Evolutionary conservation across 2,329 filamentous ascomycete species (phyloP), one percentile per base, ranked within the genome.

Genomic region (Penicillium sp.): DNA sequence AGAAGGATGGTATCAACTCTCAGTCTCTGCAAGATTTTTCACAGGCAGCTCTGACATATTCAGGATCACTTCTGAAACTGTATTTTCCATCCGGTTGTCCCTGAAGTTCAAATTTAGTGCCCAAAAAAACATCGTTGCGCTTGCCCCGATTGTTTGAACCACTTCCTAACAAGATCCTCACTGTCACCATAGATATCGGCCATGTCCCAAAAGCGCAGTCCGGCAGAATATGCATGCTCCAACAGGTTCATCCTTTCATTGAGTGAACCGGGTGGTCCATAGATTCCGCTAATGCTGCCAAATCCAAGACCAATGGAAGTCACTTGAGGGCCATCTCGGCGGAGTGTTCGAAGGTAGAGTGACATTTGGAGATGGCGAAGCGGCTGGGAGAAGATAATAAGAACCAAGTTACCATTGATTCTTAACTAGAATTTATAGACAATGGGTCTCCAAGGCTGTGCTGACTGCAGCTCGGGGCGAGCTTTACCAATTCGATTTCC

Each of bases 101-200:
- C 12, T 36, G 39, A 32, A 67, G 63, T 2, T 61, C 73, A 43
- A 75, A 75, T 34, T 75, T 75, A 6, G 69, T 69, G 0, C 71
- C 68, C 0, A 76, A 61, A 59, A 76, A 75, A 47, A 76, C 69
- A 7, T 76, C 60, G 1, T 71, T 60, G 0, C 72, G 65, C 20
- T 73, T 69, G 7, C 63, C 68, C n/a, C 1, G 71, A 68, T 9
- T 61, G 61, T 46, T 65, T 65, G 55, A 76, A 66, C 73, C 73
- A 77, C 54, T 69, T 66, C 1, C 70, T 68, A 1, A 74, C 42
- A 2, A 58, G 20, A 7, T 58, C 55, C 24, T 66, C 68, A 32
- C 52, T 65, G 54, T 69, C 66, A 0, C 36, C 46, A 34, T 72
- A 72, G 6, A 68, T 41, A 37, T 70, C 68, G 3, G 68, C 64